These are phyloP conservation scores for Sclerotinia borealis DNA, from an alignment of 2,329 filamentous ascomycete genomes.

Conservation along the genomic window DNA sequence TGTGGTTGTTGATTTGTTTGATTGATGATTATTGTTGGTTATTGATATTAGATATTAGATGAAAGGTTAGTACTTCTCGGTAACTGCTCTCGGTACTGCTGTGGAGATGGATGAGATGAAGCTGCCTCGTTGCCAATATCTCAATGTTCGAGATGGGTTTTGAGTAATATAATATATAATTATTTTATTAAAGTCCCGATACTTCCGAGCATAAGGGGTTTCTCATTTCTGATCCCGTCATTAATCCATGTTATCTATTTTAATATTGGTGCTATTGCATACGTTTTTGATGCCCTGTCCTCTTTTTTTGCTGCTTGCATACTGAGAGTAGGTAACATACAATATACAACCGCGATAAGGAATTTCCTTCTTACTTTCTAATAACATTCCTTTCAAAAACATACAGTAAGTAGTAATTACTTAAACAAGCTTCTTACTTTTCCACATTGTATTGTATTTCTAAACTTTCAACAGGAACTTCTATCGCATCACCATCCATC, in stretches of 20 bases:
- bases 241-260: neutral
- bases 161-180: no score
- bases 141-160: neutral
- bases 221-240: no score
- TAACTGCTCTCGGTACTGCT: no score
- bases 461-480: neutral
- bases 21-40: no score
- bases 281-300: neutral
- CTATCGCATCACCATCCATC: neutral
- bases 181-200: no score
- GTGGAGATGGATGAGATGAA: neutral
- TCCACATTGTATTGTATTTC: neutral
- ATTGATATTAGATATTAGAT: neutral
- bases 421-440: neutral
- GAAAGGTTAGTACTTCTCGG: no score
- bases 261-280: neutral
- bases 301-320: neutral
- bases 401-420: neutral
- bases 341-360: constrained; percentile 4
- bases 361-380: neutral
- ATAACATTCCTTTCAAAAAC: neutral
- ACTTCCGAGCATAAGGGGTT: neutral
- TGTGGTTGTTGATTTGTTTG: neutral
- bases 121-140: neutral
- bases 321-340: no score